Base-by-base conservation (phyloP, 306 rosid genomes). In the Chamaecrista fasciculata region DNA sequence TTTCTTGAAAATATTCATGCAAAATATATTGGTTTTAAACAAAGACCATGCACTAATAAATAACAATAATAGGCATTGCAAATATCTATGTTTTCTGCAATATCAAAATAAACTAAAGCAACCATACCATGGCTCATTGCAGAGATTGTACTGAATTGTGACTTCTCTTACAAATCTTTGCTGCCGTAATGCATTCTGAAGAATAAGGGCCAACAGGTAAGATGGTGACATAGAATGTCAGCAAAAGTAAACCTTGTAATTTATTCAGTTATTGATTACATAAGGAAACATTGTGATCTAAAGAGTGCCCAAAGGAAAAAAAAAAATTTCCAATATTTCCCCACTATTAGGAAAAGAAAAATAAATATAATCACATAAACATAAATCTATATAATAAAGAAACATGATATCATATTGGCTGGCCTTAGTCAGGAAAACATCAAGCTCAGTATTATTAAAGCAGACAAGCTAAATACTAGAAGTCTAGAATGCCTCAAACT, bases 101-200 rank as follows among this genome's bases (percentile, higher is more conserved):
- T 56, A 16, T 21, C 25, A 34, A 33, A 56, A 58, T 4, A 51
- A 44, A 60, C 28, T 42, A 48, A 53, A 67, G 66, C 25, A 44
- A 50, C 31, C 74, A 47, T 88, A 93, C 98, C 97, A 93, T 26
- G 98, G 98, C 71, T 93, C 98, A 79, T 93, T 93, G 90, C 97
- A 93, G 79, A 93, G 97, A 85, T 93, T 93, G 91, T 93, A 93
- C 82, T 93, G 98, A 64, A 93, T 93, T 20, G 98, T 90, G 76
- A 93, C 95, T 85, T 90, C 98, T 62, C 97, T 85, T 10, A 90
- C 91, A 76, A 78, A 90, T 81, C 86, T 88, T 74, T 93, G 96
- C 70, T 88, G 91, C 59, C 97, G 91, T 80, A 85, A 74, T 21
- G 98, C 96, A 82, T 90, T 90, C 98, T 93, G 85, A 71, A 77